Percentiles rank a stretch among this genome's conserved stretches.
These are phyloP conservation scores for Silybum marianum DNA, from an alignment of 129 eudicot genomes.

Conservation along the genomic window DNA sequence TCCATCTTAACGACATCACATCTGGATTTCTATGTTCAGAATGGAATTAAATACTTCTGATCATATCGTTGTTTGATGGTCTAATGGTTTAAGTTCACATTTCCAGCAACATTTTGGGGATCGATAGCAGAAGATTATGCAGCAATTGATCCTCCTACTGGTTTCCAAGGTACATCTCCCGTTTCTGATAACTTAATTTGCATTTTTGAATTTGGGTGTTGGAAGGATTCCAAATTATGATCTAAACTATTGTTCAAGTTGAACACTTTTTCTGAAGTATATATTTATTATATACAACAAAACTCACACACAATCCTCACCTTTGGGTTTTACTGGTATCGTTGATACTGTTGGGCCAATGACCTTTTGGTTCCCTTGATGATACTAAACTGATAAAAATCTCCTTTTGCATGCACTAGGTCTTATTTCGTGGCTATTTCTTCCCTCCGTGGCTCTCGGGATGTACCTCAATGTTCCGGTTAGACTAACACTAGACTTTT, in stretches of 20 bases:
- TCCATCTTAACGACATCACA: neutral
- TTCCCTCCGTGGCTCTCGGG: slow-evolving; percentile 81
- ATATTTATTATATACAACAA: neutral
- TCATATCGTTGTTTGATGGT: neutral
- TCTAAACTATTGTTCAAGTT: neutral
- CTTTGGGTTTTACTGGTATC: neutral
- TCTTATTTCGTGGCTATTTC: slow-evolving; percentile 92
- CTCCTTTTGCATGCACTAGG: slow-evolving; percentile 45
- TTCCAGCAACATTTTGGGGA: slow-evolving; percentile 83
- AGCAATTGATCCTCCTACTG: slow-evolving; percentile 76
- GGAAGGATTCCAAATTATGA: neutral
- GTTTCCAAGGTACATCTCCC: slow-evolving; percentile 77
- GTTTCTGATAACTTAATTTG: neutral
- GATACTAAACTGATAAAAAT: neutral
- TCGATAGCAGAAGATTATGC: slow-evolving; percentile 78
- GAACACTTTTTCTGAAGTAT: neutral
- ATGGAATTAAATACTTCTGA: neutral
- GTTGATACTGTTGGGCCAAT: neutral
- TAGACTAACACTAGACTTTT: slow-evolving; percentile 13
- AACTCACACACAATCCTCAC: neutral
- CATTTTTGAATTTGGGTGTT: neutral
- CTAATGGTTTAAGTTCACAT: neutral
- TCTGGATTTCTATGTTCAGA: neutral
- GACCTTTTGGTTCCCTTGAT: neutral
- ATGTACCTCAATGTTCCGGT: slow-evolving; percentile 93